A percentile compares a stretch with the other conserved stretches of the same genome.
Evolutionary conservation across 139 green algal species (phyloP).

Genomic region (Chlamydomonas sphaeroides): DNA sequence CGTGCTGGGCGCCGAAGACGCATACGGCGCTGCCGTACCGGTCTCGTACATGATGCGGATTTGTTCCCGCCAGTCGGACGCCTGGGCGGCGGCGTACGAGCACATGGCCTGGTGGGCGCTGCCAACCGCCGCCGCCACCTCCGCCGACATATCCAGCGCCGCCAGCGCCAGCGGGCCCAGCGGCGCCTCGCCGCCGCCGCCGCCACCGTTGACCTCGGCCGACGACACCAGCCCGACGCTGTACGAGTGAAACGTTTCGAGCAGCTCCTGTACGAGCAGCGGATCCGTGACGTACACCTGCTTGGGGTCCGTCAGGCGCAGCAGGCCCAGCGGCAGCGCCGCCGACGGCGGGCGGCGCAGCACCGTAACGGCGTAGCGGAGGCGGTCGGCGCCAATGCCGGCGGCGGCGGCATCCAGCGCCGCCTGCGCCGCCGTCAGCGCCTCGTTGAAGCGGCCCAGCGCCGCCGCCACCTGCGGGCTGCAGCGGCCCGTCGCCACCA

Average conservation of each 20-base stretch:
- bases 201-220: neutral
- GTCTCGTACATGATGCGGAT: constrained; percentile 10
- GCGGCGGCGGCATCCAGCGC: neutral
- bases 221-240: neutral
- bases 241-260: constrained; percentile 29
- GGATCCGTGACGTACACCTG: constrained; percentile 10
- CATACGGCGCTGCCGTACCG: neutral
- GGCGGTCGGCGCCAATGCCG: neutral
- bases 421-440: constrained; percentile 25
- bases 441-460: constrained; percentile 16
- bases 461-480: neutral
- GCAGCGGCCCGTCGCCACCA: constrained; percentile 14
- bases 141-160: constrained; percentile 7
- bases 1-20: too few species aligned
- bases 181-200: neutral
- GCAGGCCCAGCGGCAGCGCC: neutral
- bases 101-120: neutral
- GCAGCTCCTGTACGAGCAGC: constrained; percentile 27
- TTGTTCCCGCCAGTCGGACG: constrained; percentile 21
- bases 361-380: constrained; percentile 4
- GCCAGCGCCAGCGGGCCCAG: constrained; percentile 19
- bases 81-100: constrained; percentile 6
- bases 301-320: neutral
- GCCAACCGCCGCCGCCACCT: neutral
- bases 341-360: neutral